These are phyloP conservation scores for Alternaria rosae DNA, from an alignment of 2,329 filamentous ascomycete species.

Conservation along the genomic window DNA sequence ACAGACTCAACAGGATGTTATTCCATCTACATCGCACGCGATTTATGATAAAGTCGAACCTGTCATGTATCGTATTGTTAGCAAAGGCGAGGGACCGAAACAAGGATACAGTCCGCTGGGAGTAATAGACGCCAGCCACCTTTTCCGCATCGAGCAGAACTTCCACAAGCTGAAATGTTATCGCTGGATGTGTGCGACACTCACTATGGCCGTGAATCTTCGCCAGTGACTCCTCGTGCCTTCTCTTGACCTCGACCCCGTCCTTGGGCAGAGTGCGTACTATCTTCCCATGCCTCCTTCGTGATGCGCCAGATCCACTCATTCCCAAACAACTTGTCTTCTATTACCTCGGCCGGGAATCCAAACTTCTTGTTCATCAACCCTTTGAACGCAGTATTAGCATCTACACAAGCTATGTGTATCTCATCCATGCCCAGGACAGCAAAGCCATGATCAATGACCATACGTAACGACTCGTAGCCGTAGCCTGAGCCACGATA, in stretches of 20 bases:
- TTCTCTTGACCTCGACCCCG: neutral
- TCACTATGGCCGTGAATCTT: neutral
- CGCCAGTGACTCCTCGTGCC: neutral
- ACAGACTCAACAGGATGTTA: neutral
- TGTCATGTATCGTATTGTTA: neutral
- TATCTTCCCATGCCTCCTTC: neutral
- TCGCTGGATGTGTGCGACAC: neutral
- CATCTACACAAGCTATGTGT: neutral
- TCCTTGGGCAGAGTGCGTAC: neutral
- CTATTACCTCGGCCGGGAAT: neutral
- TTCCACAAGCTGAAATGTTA: neutral
- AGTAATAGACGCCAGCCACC: neutral
- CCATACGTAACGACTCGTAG: conserved; percentile 1
- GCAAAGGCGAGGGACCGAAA: neutral
- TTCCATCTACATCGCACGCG: neutral
- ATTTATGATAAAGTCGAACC: neutral
- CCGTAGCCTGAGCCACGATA: neutral
- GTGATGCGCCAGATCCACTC: neutral
- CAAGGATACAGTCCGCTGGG: neutral
- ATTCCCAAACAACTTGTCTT: neutral
- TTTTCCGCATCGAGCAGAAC: neutral
- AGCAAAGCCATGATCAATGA: conserved; percentile 2
- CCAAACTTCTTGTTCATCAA: neutral
- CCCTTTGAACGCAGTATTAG: neutral
- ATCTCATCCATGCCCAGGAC: conserved; percentile 4